A percentile compares a stretch with the other conserved stretches of the same genome.
Evolutionary conservation across 2,329 filamentous ascomycete genomes (phyloP).

Genomic region (Cordyceps sp.): DNA sequence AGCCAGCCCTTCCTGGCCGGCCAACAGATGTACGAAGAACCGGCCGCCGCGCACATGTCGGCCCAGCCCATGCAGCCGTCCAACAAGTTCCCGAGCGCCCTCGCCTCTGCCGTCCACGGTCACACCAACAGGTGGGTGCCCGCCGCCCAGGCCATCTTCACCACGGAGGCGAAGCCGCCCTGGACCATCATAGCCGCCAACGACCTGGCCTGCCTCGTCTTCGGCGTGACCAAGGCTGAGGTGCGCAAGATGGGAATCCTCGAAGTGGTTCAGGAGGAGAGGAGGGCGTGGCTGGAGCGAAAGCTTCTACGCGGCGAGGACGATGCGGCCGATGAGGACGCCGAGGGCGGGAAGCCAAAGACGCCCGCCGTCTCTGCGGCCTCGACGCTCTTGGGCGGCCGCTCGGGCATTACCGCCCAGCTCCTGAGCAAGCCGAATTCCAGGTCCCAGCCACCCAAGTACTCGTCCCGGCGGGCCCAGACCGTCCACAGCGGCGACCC

Average conservation of each 20-base stretch:
- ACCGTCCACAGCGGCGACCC: constrained; percentile 42
- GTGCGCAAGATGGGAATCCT: constrained; percentile 89
- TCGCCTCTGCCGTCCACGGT: constrained; percentile 54
- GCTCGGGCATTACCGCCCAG: constrained; percentile 66
- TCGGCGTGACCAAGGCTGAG: constrained; percentile 94
- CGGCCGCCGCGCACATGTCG: constrained; percentile 24
- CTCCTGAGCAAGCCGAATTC: constrained; percentile 69
- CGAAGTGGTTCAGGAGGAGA: constrained; percentile 83
- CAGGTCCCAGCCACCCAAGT: constrained; percentile 35
- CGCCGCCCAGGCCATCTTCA: constrained; percentile 90
- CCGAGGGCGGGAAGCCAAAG: constrained; percentile 16
- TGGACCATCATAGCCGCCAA: constrained; percentile 97
- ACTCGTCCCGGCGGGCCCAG: constrained; percentile 40
- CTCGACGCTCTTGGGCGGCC: constrained; percentile 47
- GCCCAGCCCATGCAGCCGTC: constrained; percentile 21
- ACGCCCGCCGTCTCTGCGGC: constrained; percentile 24
- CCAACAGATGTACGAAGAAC: constrained; percentile 18
- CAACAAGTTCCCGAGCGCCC: constrained; percentile 26
- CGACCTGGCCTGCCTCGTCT: constrained; percentile 90
- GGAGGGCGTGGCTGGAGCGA: constrained; percentile 74
- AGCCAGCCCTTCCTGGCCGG: constrained; percentile 58
- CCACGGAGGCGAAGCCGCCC: constrained; percentile 75
- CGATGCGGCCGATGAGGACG: constrained; percentile 13
- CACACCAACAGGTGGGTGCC: constrained; percentile 84
- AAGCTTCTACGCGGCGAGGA: constrained; percentile 47